Conservation (phyloP, 306 rosid species). For the Fagus crenata region DNA sequence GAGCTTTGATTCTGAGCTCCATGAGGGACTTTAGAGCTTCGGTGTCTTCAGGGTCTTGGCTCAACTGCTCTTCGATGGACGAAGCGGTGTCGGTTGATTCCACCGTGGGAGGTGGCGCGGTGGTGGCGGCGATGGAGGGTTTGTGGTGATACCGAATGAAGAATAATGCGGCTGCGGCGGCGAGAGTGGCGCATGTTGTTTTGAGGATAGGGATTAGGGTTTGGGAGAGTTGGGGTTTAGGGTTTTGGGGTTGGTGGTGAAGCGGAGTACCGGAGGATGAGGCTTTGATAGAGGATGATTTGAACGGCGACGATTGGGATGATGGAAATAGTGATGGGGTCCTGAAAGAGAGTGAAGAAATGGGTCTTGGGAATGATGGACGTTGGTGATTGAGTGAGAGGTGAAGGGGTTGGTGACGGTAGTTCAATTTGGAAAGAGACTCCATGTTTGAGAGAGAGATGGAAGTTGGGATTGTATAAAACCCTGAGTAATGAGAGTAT, state of each 20-base stretch:
- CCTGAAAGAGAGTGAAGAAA: constrained; percentile 37
- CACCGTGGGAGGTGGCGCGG: constrained; percentile 21
- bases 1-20: constrained; percentile 49
- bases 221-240: constrained; percentile 37
- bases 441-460: constrained; percentile 45
- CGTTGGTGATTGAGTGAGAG: constrained; percentile 52
- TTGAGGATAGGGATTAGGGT: constrained; percentile 44
- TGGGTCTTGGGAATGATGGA: constrained; percentile 36
- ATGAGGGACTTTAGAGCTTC: constrained; percentile 57
- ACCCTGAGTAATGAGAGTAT: background rate
- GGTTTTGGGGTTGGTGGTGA: constrained; percentile 25
- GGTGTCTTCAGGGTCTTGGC: constrained; percentile 40
- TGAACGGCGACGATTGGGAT: constrained; percentile 30
- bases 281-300: constrained; percentile 38
- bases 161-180: constrained; percentile 60
- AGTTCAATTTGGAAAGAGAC: constrained; percentile 42
- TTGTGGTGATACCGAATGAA: constrained; percentile 43
- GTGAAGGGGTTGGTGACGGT: constrained; percentile 44
- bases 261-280: constrained; percentile 29
- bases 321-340: constrained; percentile 21
- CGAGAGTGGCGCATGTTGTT: constrained; percentile 50
- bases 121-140: constrained; percentile 50
- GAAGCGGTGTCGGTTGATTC: background rate
- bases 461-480: constrained; percentile 4
- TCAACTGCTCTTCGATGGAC: constrained; percentile 44